Evolutionary conservation across 495 filamentous ascomycete genomes (phyloP), one percentile per base, ranked within the genome.

Genomic region (Talaromyces trachyspermus): DNA sequence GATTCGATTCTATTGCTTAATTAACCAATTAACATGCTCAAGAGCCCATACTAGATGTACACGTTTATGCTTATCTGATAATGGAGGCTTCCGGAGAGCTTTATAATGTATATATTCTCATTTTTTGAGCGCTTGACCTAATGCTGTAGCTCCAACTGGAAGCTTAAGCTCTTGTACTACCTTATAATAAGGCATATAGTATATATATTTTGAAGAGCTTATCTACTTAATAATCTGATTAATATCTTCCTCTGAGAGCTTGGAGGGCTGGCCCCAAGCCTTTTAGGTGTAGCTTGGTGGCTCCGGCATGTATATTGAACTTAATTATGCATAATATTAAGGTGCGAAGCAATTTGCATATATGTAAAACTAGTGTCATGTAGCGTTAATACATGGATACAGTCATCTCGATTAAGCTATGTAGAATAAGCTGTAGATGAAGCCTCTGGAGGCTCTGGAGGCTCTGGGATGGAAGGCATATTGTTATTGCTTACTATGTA

Each of bases 211-310:
- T 6, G 50, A 56, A 12, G 50, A 49, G 10, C 36, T 40, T 5
- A 61, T 58, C 50, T 52, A 63, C 6, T 52, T 26, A 23, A 61
- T 58, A 50, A 65, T 54, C 19, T 50, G 23, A 55, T 62, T 49
- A 29, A 53, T 42, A 40, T 51, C 8, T 15, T 56, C 40, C 17
- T 60, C n/a, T 49, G 55, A 56, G 22, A 64, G 53, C 35, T 60
- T 52, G 0, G 40, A 40, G 9, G 14, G 10, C 42, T 52, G 25
- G 2, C 59, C 57, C 25, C 9, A 46, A 5, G 50, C 12, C n/a
- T n/a, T n/a, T n/a, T n/a, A n/a, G n/a, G n/a, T n/a, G n/a, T n/a
- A n/a, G n/a, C n/a, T n/a, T n/a, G 25, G 12, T 53, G 29, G 26
- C 36, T 33, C 15, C 48, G 48, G 20, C 54, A 52, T 0, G 59